Base-by-base conservation (phyloP, 345 rosid species). In the Eucalyptus shirleyi region DNA sequence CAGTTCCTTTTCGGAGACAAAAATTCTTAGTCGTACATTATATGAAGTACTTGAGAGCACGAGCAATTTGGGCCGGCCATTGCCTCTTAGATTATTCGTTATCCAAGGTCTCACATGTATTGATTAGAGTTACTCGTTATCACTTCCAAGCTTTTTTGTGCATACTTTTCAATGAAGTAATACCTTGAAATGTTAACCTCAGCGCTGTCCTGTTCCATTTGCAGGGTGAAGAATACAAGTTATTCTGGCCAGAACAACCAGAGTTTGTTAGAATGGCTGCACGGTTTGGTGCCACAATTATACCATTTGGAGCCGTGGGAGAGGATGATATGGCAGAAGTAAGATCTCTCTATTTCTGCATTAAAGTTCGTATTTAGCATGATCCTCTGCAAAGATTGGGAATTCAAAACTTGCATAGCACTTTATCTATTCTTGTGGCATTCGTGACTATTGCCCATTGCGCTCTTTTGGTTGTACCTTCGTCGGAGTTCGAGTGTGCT, bases 201-300 rank as follows among this genome's bases (percentile, higher is more conserved):
- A 51, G 18, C 2, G 30, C 60, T 8, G 19, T 72, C 80, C 11
- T 2, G 59, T 47, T 12, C 40, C 34, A 45, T 32, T 15, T 69
- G 50, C 24, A 88, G 99, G 97, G 98, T 40, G 99, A 97, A 93
- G 94, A 93, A 87, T 95, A 97, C 88, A 97, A 95, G 93, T 89
- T 95, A 86, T 87, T 95, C 89, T 97, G 98, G 98, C 99, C 98
- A 23, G 94, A 97, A 56, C 95, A 92, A 50, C 90, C 93, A 21
- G 99, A 96, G 90, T 96, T 97, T 91, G 96, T 96, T 53, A 97
- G 97, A 90, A 95, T 93, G 92, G 99, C 99, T 59, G 95, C 99
- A 37, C 94, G 92, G 90, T 96, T 97, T 89, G 97, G 96, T 82
- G 97, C 98, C 88, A 97, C 94, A 81, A 97, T 96, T 49, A 92